These are phyloP conservation scores for Xylaria intraflava DNA, from an alignment of 495 filamentous ascomycete genomes.

Conservation along the genomic window DNA sequence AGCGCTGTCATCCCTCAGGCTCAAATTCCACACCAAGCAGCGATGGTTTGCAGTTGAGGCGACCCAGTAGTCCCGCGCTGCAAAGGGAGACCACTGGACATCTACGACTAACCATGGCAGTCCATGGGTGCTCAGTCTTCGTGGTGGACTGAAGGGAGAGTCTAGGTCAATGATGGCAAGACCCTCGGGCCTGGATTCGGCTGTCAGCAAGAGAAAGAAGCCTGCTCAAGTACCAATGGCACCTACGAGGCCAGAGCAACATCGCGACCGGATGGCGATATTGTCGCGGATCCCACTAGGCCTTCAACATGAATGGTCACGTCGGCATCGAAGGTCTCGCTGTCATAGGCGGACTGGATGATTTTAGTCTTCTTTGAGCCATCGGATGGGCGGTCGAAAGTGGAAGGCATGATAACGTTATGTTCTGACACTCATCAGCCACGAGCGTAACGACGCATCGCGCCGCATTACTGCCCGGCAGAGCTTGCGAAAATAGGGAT, in stretches of 20 bases:
- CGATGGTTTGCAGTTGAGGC: slow-evolving; percentile 92
- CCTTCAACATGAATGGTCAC: slow-evolving; percentile 77
- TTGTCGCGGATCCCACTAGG: slow-evolving; percentile 55
- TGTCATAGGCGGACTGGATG: slow-evolving; percentile 68
- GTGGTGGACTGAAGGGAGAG: slow-evolving; percentile 80
- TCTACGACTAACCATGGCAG: slow-evolving; percentile 96
- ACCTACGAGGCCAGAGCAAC: slow-evolving; percentile 81
- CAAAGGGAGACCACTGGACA: slow-evolving; percentile 96
- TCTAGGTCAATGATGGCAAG: slow-evolving; percentile 92
- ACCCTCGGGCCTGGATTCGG: slow-evolving; percentile 54
- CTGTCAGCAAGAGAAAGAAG: not conserved
- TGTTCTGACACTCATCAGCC: not conserved
- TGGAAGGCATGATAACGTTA: slow-evolving; percentile 31
- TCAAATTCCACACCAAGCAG: slow-evolving; percentile 91
- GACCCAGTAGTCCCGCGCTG: slow-evolving; percentile 84
- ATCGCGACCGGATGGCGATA: slow-evolving; percentile 89
- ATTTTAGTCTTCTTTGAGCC: slow-evolving; percentile 41
- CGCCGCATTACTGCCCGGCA: slow-evolving; percentile 1
- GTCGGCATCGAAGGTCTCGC: slow-evolving; percentile 79
- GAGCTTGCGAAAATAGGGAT: not conserved
- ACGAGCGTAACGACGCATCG: not conserved
- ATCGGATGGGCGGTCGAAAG: slow-evolving; percentile 34
- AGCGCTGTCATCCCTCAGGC: slow-evolving; percentile 62
- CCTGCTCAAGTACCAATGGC: not conserved
- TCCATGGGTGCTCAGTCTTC: slow-evolving; percentile 72